Evolutionary conservation across 345 rosid species (phyloP).

Genomic region (Carallia brachiata): DNA sequence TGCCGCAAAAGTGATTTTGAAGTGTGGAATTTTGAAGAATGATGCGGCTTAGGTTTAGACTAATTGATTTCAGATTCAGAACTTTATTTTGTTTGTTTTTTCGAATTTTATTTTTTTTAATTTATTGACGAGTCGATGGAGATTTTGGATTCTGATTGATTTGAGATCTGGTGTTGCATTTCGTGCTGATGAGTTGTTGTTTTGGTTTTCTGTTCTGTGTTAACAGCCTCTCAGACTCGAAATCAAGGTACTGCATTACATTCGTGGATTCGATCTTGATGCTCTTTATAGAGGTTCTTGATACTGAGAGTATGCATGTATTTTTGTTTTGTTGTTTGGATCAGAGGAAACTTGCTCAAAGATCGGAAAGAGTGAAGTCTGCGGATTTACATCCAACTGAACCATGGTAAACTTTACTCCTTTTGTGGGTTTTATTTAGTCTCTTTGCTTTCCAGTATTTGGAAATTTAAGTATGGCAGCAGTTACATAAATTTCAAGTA

Average conservation of each 20-base stretch:
- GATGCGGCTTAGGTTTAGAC: neutral
- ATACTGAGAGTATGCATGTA: neutral
- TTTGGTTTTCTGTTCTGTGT: slow-evolving; percentile 1
- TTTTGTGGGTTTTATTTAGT: neutral
- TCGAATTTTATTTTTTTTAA: too few species aligned
- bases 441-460: neutral
- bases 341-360: slow-evolving; percentile 54
- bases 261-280: neutral
- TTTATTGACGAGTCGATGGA: too few species aligned
- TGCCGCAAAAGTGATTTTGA: neutral
- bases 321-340: slow-evolving; percentile 6
- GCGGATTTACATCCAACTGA: slow-evolving; percentile 55
- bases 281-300: neutral
- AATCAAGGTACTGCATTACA: slow-evolving; percentile 36
- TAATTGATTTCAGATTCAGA: neutral
- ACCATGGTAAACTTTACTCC: slow-evolving; percentile 42
- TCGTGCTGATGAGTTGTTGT: slow-evolving; percentile 11
- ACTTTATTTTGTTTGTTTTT: neutral
- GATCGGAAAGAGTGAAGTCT: slow-evolving; percentile 57
- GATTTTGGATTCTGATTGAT: neutral
- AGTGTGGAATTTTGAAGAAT: neutral
- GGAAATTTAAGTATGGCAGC: too few species aligned
- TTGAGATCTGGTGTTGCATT: slow-evolving; percentile 7
- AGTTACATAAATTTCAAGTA: neutral
- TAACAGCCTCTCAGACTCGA: slow-evolving; percentile 55